Conservation (phyloP, 2,329 filamentous ascomycete genomes). For the Colletotrichum sp. region DNA sequence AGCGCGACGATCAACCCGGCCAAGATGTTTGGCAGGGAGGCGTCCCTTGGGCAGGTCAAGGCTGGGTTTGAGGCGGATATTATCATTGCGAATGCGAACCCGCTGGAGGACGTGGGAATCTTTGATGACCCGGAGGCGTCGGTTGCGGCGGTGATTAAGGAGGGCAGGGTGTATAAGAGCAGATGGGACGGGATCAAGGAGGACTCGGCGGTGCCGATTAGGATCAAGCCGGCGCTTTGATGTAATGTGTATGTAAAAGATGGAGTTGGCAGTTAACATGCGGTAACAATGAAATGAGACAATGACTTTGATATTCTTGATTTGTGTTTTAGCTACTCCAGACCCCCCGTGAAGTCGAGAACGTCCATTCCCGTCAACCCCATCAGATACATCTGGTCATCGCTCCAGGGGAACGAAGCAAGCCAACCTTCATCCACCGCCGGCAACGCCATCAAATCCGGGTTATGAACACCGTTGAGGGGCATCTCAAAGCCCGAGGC, state of each 20-base stretch:
- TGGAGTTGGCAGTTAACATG: background rate
- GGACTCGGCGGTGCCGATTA: slow-evolving; percentile 18
- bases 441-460: background rate
- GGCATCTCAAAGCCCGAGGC: background rate
- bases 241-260: background rate
- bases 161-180: slow-evolving; percentile 47
- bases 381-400: slow-evolving; percentile 29
- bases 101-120: slow-evolving; percentile 57
- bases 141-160: slow-evolving; percentile 58
- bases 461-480: background rate
- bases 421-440: background rate
- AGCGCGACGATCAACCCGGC: slow-evolving; percentile 53
- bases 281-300: background rate
- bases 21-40: slow-evolving; percentile 48
- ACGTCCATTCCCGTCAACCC: slow-evolving; percentile 28
- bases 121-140: slow-evolving; percentile 50
- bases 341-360: slow-evolving; percentile 25
- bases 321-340: background rate
- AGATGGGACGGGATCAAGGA: slow-evolving; percentile 24
- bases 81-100: slow-evolving; percentile 56
- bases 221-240: slow-evolving; percentile 8
- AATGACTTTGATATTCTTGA: background rate
- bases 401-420: slow-evolving; percentile 17
- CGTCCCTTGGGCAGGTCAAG: slow-evolving; percentile 54
- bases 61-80: slow-evolving; percentile 58